Evolutionary conservation across 169 alveolate genomes (phyloP), one percentile per base, ranked within the genome.

Genomic region (Cryptosporidium baileyi): DNA sequence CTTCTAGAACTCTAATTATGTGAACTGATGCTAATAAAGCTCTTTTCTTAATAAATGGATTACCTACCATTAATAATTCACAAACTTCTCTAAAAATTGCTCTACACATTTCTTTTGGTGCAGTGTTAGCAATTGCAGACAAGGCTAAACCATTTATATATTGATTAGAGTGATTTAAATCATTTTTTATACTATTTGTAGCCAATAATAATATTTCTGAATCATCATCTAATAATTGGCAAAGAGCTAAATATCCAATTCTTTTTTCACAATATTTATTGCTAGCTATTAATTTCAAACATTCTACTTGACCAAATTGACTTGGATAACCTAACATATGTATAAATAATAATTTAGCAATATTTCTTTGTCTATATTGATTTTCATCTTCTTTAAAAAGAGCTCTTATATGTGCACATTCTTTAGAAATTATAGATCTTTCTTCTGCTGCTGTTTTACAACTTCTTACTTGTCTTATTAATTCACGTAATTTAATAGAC

Each of bases 361-460:
- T 97, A 82, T 97, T 97, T 85, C 99, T 93, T 45, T 96, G 99
- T 54, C 99, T 94, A 80, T 93, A 89, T 32, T 89, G 89, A 63
- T 82, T 61, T 67, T 91, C 93, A 52, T 93, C 97, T 45, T 93
- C 96, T 80, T 94, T 96, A 90, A 97, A 95, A 3, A 98, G 95
- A 60, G 98, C 97, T 26, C 99, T 92, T 40, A 98, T 98, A 63
- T 92, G 93, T 0, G 99, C 99, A 80, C 99, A 96, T 89, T 98
- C 99, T 74, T 95, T 94, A n/a, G 99, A 96, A 9, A 98, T 94
- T 40, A 98, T 97, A 24, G 99, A 97, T 74, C 99, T 89, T 81
- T 98, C 99, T 82, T 98, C 99, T 8, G 99, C 99, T 15, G 99
- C 97, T 1, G 99, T 97, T 92, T 97, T 97, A 92, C 99, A 97